Evolutionary conservation across 148 eudicot species (phyloP), one percentile per base, ranked within the genome.

Genomic region (Drosera capensis): DNA sequence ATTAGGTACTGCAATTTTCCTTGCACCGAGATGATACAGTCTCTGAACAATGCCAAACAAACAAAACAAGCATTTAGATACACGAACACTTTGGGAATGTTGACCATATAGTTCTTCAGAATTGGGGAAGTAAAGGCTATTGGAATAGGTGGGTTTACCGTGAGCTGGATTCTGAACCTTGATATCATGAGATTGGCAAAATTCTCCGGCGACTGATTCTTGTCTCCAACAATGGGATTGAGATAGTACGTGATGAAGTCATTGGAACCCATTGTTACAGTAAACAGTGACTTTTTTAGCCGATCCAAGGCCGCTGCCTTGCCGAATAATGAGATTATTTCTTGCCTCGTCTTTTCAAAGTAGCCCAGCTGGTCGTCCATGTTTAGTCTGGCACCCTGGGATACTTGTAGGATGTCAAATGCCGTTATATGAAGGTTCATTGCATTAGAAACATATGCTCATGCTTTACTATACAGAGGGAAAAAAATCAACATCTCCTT

Each of bases 231-330:
- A 20, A 72, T 34, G 7, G 96, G 94, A 0, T 77, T 74, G 2
- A 88, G 64, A 49, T 88, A 83, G 36, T 88, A 83, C 71, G 80
- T 88, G 59, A 83, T 80, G 74, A 88, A 83, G 51, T 88, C 97
- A 49, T 83, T 88, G n/a, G 97, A 71, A 5, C 94, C 97, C 0
- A 84, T 80, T 39, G 92, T 64, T 2, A 84, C 57, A 11, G 97
- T 72, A 45, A 72, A 77, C 22, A 88, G 58, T 7, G 92, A 73
- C 24, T 54, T 75, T 30, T 54, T 26, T 0, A 84, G 23, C 8
- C 80, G 56, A 35, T 63, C 56, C 41, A 11, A 38, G 20, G 97
- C 62, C 38, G 71, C 77, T 19, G 44, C 52, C 26, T 35, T 68
- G 38, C 95, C 97, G 8, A 80, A 42, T 11, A 25, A 65, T 12